These are phyloP conservation scores for Aspergillus sp. DNA, from an alignment of 2,329 filamentous ascomycete genomes.

Conservation along the genomic window DNA sequence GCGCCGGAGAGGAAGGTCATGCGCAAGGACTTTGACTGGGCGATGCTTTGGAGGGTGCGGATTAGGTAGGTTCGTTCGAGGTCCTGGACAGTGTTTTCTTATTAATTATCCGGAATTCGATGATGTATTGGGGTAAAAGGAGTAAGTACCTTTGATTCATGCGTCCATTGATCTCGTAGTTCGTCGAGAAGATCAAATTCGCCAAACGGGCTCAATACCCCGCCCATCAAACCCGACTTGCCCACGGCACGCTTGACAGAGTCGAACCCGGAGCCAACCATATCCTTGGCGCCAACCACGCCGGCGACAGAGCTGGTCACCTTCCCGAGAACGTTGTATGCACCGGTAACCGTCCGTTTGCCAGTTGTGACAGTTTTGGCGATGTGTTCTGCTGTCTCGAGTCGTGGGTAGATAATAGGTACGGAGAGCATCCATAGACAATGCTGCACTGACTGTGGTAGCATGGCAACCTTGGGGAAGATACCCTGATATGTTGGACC, in stretches of 20 bases:
- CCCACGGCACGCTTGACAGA: slow-evolving; percentile 95
- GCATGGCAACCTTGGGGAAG: slow-evolving; percentile 85
- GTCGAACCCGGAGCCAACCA: slow-evolving; percentile 86
- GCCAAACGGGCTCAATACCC: slow-evolving; percentile 90
- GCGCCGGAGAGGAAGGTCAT: slow-evolving; percentile 94
- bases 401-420: slow-evolving; percentile 78
- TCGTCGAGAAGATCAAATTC: slow-evolving; percentile 94
- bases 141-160: slow-evolving; percentile 63
- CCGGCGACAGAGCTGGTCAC: slow-evolving; percentile 91
- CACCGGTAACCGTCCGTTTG: slow-evolving; percentile 92
- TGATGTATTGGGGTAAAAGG: too few relatives aligned
- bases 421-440: slow-evolving; percentile 95
- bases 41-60: slow-evolving; percentile 86
- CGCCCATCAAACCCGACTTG: slow-evolving; percentile 91
- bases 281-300: slow-evolving; percentile 87
- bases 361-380: slow-evolving; percentile 86
- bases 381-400: slow-evolving; percentile 85
- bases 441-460: slow-evolving; percentile 90
- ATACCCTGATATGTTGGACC: slow-evolving; percentile 95
- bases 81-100: slow-evolving; percentile 42
- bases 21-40: slow-evolving; percentile 87
- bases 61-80: slow-evolving; percentile 95
- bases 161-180: slow-evolving; percentile 93
- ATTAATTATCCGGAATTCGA: too few relatives aligned
- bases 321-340: slow-evolving; percentile 92